A percentile compares a stretch with the other conserved stretches of the same genome.
Evolutionary conservation across 140 eudicot genomes (phyloP).

Genomic region (Ambrosia hybrid): DNA sequence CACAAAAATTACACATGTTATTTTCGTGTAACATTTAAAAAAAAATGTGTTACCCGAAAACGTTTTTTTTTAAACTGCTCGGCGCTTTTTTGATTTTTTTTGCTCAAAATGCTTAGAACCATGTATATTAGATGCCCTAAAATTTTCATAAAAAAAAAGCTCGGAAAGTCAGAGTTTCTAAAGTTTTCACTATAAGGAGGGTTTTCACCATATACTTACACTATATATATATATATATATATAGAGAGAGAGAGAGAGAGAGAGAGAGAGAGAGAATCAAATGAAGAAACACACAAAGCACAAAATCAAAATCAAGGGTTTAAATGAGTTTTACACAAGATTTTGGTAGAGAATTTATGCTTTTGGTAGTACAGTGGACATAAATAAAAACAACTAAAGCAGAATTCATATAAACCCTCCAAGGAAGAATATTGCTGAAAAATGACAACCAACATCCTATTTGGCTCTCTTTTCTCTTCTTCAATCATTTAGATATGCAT

Average conservation of each 20-base stretch:
- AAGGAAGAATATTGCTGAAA: conserved; percentile 60
- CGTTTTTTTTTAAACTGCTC: too few relatives aligned
- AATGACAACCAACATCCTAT: conserved; percentile 48
- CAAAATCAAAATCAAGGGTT: conserved; percentile 47
- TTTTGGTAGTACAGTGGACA: conserved; percentile 38
- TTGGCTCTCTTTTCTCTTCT: conserved; percentile 37
- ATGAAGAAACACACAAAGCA: conserved; percentile 46
- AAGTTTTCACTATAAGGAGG: too few relatives aligned
- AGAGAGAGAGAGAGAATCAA: conserved; percentile 47
- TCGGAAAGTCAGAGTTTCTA: too few relatives aligned
- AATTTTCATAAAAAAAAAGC: too few relatives aligned
- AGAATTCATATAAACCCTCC: conserved; percentile 34
- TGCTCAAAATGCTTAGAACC: too few relatives aligned
- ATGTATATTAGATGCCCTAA: too few relatives aligned
- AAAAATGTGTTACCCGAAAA: too few relatives aligned
- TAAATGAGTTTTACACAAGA: conserved; percentile 24
- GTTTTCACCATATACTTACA: too few relatives aligned
- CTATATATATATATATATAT: not conserved
- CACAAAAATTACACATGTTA: too few relatives aligned
- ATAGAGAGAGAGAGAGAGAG: not conserved
- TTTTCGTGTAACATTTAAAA: too few relatives aligned
- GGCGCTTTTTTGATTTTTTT: too few relatives aligned
- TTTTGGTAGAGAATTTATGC: conserved; percentile 53
- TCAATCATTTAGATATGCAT: conserved; percentile 56
- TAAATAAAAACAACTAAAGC: conserved; percentile 14